Percentiles rank a stretch among this genome's conserved stretches.
Conservation (phyloP, 208 protist species). For the Trichomonas gallinae region DNA sequence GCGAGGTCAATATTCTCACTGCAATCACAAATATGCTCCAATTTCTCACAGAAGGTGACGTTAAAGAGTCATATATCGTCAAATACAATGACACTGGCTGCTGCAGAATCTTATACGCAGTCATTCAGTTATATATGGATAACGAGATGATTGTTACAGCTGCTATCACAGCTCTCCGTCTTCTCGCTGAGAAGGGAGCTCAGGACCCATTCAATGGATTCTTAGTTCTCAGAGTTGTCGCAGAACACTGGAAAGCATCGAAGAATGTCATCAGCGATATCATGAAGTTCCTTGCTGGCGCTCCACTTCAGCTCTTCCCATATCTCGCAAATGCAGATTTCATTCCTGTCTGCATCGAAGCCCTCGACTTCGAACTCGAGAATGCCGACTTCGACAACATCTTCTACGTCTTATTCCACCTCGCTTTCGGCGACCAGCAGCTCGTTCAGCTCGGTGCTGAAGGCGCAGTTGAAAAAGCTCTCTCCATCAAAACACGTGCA, state of each 20-base stretch:
- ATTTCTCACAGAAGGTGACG: background rate
- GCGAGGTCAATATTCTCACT: background rate
- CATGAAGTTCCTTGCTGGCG: background rate
- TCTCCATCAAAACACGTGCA: background rate
- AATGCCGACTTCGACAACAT: background rate
- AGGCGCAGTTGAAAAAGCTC: background rate
- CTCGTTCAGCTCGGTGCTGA: background rate
- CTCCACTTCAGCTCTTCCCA: background rate
- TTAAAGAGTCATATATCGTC: background rate
- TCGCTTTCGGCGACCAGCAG: background rate
- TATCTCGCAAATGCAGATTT: background rate
- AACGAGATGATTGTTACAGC: background rate
- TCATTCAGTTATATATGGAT: background rate
- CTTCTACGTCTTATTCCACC: background rate
- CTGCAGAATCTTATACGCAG: background rate
- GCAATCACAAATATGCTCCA: background rate
- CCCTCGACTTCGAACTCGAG: background rate
- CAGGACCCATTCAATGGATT: background rate
- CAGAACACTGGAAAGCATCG: background rate
- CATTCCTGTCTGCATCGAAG: background rate
- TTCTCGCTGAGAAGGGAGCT: background rate
- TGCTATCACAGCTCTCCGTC: background rate
- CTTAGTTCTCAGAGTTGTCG: background rate
- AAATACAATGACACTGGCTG: background rate
- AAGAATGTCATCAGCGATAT: background rate